These are phyloP conservation scores for Stephania cephalantha DNA, from an alignment of 164 flowering plant species.

Conservation along the genomic window DNA sequence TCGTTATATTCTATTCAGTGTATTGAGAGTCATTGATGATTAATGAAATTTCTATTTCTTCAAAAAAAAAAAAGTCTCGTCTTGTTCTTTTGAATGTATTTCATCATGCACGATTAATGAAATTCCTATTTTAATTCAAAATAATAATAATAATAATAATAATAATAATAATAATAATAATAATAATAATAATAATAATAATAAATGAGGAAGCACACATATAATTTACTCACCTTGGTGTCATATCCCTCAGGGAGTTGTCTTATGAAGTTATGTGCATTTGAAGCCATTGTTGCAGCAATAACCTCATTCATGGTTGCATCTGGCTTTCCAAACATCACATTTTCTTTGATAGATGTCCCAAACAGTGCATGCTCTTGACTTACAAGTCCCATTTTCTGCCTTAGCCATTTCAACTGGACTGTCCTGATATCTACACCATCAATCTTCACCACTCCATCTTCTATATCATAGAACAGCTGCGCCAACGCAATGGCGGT, in stretches of 20 bases:
- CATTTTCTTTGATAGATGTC: conserved; percentile 72
- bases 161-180: too few relatives aligned
- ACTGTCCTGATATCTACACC: conserved; percentile 50
- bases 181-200: too few relatives aligned
- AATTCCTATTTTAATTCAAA: too few relatives aligned
- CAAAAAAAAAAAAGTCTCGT: too few relatives aligned
- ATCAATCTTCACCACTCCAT: conserved; percentile 60
- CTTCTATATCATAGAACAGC: conserved; percentile 67
- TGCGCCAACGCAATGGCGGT: conserved; percentile 71
- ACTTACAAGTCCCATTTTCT: conserved; percentile 85
- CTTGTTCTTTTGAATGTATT: too few relatives aligned
- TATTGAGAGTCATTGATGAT: too few relatives aligned
- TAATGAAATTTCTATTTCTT: too few relatives aligned
- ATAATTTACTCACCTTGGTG: conserved; percentile 49
- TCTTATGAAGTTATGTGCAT: conserved; percentile 84
- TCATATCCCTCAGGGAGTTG: conserved; percentile 92
- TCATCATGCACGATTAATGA: too few relatives aligned
- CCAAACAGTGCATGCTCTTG: conserved; percentile 90
- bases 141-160: too few relatives aligned
- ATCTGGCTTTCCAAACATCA: conserved; percentile 74
- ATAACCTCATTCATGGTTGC: conserved; percentile 75
- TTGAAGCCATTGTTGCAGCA: conserved; percentile 79
- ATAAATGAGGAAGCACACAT: background rate
- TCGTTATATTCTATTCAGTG: too few relatives aligned
- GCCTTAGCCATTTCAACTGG: conserved; percentile 72